These are phyloP conservation scores for Stagonosporopsis cucurbitacearum DNA, from an alignment of 2,329 filamentous ascomycete genomes.

Conservation along the genomic window DNA sequence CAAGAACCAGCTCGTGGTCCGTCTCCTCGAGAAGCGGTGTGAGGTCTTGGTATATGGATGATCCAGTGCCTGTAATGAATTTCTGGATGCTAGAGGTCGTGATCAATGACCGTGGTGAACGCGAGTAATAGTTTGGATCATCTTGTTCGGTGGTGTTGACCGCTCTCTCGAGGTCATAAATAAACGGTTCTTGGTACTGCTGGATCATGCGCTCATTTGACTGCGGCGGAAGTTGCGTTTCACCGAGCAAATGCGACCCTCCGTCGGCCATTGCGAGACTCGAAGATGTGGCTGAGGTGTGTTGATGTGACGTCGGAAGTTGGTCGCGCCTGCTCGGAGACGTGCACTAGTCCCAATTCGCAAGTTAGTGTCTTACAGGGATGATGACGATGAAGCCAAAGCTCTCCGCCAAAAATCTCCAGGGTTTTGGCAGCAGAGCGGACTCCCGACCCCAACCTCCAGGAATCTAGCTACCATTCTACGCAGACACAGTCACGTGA, in stretches of 20 bases:
- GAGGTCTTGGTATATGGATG: conserved; percentile 45
- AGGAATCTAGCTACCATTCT: not conserved
- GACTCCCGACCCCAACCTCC: conserved; percentile 1
- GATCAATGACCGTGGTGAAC: conserved; percentile 42
- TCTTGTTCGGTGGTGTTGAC: conserved; percentile 32
- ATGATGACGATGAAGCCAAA: conserved; percentile 13
- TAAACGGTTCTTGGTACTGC: conserved; percentile 33
- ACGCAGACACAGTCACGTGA: not conserved
- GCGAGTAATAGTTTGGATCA: conserved; percentile 51
- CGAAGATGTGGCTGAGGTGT: not conserved
- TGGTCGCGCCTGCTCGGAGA: conserved; percentile 16
- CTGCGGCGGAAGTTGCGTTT: not conserved
- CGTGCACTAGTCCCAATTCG: not conserved
- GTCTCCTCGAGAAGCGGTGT: conserved; percentile 66
- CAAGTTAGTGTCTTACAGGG: conserved; percentile 8
- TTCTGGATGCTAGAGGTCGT: conserved; percentile 45
- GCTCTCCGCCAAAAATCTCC: conserved; percentile 41
- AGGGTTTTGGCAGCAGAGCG: conserved; percentile 13
- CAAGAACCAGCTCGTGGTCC: conserved; percentile 71
- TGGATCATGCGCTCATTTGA: conserved; percentile 2
- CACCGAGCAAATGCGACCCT: not conserved
- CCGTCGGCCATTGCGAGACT: not conserved
- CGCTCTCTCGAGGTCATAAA: conserved; percentile 36
- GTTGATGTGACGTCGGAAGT: conserved; percentile 30
- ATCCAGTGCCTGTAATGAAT: conserved; percentile 55